Percentiles rank a stretch among this genome's conserved stretches.
These are phyloP conservation scores for Gossypium gossypioides DNA, from an alignment of 441 rosid species.

Conservation along the genomic window DNA sequence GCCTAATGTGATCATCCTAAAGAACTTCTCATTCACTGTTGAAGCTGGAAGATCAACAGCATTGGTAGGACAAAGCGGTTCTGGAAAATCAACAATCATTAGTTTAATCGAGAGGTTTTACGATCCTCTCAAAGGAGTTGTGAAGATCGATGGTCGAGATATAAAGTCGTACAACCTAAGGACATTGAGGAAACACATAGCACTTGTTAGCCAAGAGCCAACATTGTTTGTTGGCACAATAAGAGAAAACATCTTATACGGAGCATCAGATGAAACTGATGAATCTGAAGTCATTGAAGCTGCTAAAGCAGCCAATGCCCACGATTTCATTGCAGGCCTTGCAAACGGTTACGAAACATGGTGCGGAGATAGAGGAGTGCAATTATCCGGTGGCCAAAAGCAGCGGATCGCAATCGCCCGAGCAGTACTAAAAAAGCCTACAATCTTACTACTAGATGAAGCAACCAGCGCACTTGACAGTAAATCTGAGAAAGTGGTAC, in stretches of 20 bases:
- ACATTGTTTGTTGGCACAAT: constrained; percentile 49
- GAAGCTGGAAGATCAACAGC: constrained; percentile 64
- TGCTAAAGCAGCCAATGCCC: constrained; percentile 59
- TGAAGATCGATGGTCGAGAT: constrained; percentile 50
- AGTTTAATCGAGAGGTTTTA: constrained; percentile 67
- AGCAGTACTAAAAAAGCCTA: constrained; percentile 52
- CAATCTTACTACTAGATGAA: constrained; percentile 50
- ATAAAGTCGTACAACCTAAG: constrained; percentile 41
- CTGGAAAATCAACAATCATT: constrained; percentile 65
- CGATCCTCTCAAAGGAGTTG: constrained; percentile 41
- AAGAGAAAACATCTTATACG: constrained; percentile 55
- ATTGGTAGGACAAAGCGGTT: constrained; percentile 71
- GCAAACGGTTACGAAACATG: constrained; percentile 47
- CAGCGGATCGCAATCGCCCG: constrained; percentile 66
- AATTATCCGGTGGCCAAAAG: constrained; percentile 68
- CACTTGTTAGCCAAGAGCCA: constrained; percentile 73
- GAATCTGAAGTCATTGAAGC: constrained; percentile 55
- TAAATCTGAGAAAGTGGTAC: constrained; percentile 57
- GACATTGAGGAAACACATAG: constrained; percentile 48
- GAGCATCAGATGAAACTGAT: constrained; percentile 17
- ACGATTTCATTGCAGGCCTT: constrained; percentile 51
- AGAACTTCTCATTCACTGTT: constrained; percentile 42
- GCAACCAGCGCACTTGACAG: constrained; percentile 80
- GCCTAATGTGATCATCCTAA: constrained; percentile 43
- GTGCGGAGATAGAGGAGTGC: constrained; percentile 63